Conservation (phyloP, 2,329 filamentous ascomycete genomes). For the Diplocarpon rosae region DNA sequence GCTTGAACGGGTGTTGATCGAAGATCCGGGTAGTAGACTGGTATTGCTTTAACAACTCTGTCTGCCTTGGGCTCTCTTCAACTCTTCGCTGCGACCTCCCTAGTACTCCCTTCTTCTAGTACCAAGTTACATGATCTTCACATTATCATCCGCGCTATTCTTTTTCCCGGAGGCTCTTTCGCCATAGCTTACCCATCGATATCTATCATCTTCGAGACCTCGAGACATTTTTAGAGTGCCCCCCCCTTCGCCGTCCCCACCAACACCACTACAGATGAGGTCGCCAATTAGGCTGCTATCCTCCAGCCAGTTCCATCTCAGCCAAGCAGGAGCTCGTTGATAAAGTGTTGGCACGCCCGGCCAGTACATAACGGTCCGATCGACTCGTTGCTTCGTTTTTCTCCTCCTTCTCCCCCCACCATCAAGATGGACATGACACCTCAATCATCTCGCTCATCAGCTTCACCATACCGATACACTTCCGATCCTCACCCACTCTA, state of each 20-base stretch:
- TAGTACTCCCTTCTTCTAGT: not conserved
- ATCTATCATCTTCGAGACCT: no score
- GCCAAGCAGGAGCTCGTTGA: conserved; percentile 3
- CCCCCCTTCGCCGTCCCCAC: not conserved
- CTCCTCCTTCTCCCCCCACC: conserved; percentile 9
- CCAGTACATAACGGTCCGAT: conserved; percentile 7
- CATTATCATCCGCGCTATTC: no score
- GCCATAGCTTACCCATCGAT: no score
- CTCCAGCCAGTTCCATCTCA: conserved; percentile 1
- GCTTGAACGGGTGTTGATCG: no score
- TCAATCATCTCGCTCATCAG: conserved; percentile 24
- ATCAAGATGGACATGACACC: conserved; percentile 26
- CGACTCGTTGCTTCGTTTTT: conserved; percentile 5
- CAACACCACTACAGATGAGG: conserved; percentile 9
- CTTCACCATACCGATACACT: conserved; percentile 23
- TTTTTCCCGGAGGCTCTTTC: no score
- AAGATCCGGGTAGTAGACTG: not conserved
- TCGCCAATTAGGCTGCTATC: conserved; percentile 14
- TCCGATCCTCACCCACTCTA: conserved; percentile 24
- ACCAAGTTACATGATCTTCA: not conserved
- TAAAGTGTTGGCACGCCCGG: conserved; percentile 8
- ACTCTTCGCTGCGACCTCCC: not conserved
- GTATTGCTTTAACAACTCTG: not conserved
- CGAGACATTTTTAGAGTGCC: no score
- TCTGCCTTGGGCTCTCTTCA: conserved; percentile 4